Evolutionary conservation across 2,329 filamentous ascomycete genomes (phyloP), one percentile per base, ranked within the genome.

Genomic region (Exophiala viscosa): DNA sequence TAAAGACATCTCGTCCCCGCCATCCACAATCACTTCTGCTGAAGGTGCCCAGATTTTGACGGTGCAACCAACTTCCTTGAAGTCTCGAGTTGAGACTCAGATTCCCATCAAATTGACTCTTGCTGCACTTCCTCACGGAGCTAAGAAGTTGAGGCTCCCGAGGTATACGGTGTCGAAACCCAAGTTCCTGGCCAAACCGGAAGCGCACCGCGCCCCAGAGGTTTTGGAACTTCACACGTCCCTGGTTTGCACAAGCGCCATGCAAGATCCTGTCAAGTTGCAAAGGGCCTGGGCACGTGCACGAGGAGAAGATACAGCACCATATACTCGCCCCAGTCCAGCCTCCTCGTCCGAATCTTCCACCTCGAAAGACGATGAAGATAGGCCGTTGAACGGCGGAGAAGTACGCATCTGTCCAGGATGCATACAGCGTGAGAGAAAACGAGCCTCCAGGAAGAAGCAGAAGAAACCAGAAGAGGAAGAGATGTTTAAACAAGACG

Each of bases 21-120:
- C 60, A 28, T 62, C 63, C 11, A 62, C 61, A 7, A 48, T 57
- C 31, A 54, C 63, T 49, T 62, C 63, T 52, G 33, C 55, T 10
- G 62, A 64, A 28, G 59, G 58, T 5, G 47, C 38, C 33, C 73
- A 74, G 17, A 62, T 70, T 45, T 68, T 88, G 35, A 80, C 78
- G 10, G 81, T 88, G 39, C 78, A 85, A 57, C 82, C 84, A 4
- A 87, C 83, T 3, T 86, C 86, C 4, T 67, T 82, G 51, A 97
- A 96, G 70, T 96, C 91, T 13, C 85, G 93, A 17, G 93, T 97
- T 14, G 93, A 99, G 73, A 97, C 93, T 0, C 93, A 97, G 67
- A 96, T 97, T 62, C 88, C 88, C 7, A 89, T 96, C 61, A 86
- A 86, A 64, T 79, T 97, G 70, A 87, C 85, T 0, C 71, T 97